Conservation (phyloP, 2,329 filamentous ascomycete genomes). For the Mycosphaerelloides madeirae region DNA sequence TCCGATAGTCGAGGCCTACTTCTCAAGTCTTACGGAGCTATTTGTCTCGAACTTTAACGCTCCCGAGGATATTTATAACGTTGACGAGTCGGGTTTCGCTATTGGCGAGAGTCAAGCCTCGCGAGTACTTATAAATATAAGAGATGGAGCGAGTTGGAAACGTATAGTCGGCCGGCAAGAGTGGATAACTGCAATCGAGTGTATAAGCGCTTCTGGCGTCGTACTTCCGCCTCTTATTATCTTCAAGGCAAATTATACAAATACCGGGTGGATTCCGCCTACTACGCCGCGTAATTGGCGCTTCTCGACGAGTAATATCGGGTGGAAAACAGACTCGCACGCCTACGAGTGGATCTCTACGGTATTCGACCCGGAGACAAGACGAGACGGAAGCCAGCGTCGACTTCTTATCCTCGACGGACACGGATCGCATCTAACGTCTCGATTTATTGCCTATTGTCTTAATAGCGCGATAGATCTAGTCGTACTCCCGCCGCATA, state of each 20-base stretch:
- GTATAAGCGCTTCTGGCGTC: neutral
- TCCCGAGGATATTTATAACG: neutral
- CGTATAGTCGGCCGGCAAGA: neutral
- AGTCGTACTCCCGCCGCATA: conserved; percentile 11
- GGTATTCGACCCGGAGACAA: neutral
- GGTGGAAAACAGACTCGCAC: no score
- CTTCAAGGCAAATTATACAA: no score
- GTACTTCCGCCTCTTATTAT: no score
- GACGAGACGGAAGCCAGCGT: neutral
- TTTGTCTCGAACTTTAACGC: neutral
- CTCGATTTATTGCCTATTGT: conserved; percentile 5
- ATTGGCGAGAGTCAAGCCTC: no score
- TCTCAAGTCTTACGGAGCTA: neutral
- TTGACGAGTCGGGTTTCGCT: no score
- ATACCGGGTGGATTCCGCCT: no score
- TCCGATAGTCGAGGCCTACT: neutral
- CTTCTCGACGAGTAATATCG: neutral
- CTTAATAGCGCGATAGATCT: conserved; percentile 7
- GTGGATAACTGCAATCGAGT: neutral
- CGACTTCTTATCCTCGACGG: conserved; percentile 8
- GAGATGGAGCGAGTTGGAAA: no score
- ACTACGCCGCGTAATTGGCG: neutral
- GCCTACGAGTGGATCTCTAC: no score
- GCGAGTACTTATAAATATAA: no score
- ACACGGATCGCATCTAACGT: conserved; percentile 12